Evolutionary conservation across 805 yeast genomes (phyloP), one percentile per base, ranked within the genome.

Genomic region (Lipomyces yamadae): DNA sequence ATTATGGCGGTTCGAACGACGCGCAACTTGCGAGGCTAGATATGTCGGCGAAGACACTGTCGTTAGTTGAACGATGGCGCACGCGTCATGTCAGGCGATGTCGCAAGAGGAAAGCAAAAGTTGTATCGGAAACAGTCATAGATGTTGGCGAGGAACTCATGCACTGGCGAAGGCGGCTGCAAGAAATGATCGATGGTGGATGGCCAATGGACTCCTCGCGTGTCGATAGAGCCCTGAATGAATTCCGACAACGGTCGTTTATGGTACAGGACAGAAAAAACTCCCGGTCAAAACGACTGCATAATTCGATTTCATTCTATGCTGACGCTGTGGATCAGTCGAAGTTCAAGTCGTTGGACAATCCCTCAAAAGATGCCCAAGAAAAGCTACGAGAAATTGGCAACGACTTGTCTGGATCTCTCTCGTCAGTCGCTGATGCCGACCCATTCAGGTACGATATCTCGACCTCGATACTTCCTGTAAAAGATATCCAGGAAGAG

Each of bases 251-350:
- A 7, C 48, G 18, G 24, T 42, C 48, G 7, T 24, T 42, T 24
- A 3, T 15, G 7, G 18, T n/a, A 4, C 48, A 24, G 48, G 48
- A n/a, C n/a, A 42, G 48, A 42, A n/a, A 42, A 5, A n/a, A 42
- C 15, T 42, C 48, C n/a, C 48, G 48, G 48, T 42, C 48, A 42
- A 42, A n/a, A n/a, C 48, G 48, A 42, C 48, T 42, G 18, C 48
- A 24, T 8, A 42, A 42, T 42, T n/a, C 48, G n/a, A n/a, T 42
- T 42, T 42, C 48, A 42, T 42, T 42, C 48, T 42, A 42, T 42
- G 48, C 48, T 5, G 48, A 42, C 24, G 18, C 48, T 42, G 18
- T 42, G 0, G 24, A 18, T 5, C 48, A 42, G 48, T n/a, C 48
- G 15, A n/a, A n/a, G 48, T 24, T 15, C 18, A 42, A 42, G 6